Evolutionary conservation across 805 yeast genomes (phyloP).

Genomic region (Candida loeiensis): DNA sequence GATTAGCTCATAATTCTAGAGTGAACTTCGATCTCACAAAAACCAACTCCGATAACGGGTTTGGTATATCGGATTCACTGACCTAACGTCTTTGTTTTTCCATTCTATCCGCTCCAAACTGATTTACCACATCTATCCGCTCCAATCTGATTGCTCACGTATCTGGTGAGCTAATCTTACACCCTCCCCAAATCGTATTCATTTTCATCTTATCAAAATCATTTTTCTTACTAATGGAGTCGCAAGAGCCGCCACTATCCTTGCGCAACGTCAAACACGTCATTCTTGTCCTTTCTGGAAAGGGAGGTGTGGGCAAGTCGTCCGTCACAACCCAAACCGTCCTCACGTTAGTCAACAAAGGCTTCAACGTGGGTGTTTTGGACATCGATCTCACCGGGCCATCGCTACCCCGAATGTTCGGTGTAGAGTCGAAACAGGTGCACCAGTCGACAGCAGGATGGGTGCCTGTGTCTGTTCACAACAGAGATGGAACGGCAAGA

Average conservation of each 20-base stretch:
- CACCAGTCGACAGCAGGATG: slow-evolving; percentile 82
- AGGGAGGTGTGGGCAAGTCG: slow-evolving; percentile 97
- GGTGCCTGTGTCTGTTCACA: slow-evolving; percentile 71
- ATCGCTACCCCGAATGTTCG: slow-evolving; percentile 94
- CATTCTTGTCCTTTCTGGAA: slow-evolving; percentile 81
- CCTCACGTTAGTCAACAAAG: slow-evolving; percentile 65
- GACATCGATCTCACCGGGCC: slow-evolving; percentile 98
- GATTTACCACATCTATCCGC: no score
- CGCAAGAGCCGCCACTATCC: slow-evolving; percentile 28
- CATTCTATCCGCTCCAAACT: no score
- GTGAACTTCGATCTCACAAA: no score
- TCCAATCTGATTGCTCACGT: no score
- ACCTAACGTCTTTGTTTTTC: no score
- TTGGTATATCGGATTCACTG: no score
- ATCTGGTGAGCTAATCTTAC: no score
- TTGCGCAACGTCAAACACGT: slow-evolving; percentile 65
- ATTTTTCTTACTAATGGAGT: slow-evolving; percentile 4
- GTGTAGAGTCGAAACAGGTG: slow-evolving; percentile 74
- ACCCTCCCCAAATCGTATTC: no score
- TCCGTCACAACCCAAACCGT: slow-evolving; percentile 95
- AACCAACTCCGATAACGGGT: no score
- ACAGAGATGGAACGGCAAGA: neutral
- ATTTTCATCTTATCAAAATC: neutral
- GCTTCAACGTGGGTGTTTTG: slow-evolving; percentile 84
- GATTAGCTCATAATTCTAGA: no score